Conservation (phyloP, 192 early-diverging fungal species). For the Radiomyces spectabilis region DNA sequence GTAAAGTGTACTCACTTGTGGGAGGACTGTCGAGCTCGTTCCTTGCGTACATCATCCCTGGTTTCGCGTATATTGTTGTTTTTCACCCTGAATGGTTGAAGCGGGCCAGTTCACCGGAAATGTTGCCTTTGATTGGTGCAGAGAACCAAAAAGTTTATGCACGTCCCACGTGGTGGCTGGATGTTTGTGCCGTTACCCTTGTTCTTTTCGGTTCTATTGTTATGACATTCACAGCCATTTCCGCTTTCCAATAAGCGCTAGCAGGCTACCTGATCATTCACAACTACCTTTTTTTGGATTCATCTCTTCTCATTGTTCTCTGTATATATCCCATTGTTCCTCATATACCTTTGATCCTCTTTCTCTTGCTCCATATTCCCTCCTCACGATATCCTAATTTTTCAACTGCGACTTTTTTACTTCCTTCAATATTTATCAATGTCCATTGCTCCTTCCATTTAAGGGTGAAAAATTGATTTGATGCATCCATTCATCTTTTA, state of each 20-base stretch:
- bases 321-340: too few relatives aligned
- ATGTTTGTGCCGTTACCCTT: slow-evolving; percentile 28
- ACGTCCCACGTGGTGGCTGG: slow-evolving; percentile 23
- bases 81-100: slow-evolving; percentile 20
- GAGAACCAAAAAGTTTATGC: background rate
- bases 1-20: slow-evolving; percentile 40
- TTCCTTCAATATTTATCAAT: too few relatives aligned
- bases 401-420: too few relatives aligned
- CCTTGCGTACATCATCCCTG: slow-evolving; percentile 43
- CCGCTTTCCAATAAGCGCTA: slow-evolving; percentile 6
- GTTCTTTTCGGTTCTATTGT: slow-evolving; percentile 38
- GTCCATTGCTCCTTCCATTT: too few relatives aligned
- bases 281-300: too few relatives aligned
- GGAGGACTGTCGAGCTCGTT: slow-evolving; percentile 41
- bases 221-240: slow-evolving; percentile 29
- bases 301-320: too few relatives aligned
- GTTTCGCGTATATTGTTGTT: slow-evolving; percentile 30
- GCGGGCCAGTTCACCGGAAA: slow-evolving; percentile 7
- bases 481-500: too few relatives aligned
- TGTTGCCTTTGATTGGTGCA: background rate
- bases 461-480: too few relatives aligned
- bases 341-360: too few relatives aligned
- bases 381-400: too few relatives aligned
- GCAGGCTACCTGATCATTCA: too few relatives aligned
- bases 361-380: too few relatives aligned